phyloP scores from a whole-genome alignment of 2,329 filamentous ascomycete genomes.

The Penicillium sp. region DNA sequence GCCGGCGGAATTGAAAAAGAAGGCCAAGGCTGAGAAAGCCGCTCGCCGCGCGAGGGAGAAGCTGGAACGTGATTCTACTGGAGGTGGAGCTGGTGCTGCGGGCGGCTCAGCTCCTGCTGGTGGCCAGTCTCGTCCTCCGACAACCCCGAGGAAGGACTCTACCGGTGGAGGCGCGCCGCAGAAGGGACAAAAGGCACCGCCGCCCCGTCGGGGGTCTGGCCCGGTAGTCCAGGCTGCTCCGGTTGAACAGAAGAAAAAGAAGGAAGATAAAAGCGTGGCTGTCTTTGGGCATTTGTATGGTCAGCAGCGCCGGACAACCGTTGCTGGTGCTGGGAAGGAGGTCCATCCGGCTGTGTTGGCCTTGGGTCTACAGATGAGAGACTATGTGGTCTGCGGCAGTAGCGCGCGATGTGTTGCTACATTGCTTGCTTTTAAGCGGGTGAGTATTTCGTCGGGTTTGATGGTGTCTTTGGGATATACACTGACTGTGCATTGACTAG shows the following conservation, averaged over 20 bases:
- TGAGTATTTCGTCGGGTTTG: conserved; percentile 37
- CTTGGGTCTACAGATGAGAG: conserved; percentile 82
- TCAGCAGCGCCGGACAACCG: conserved; percentile 61
- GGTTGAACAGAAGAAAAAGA: conserved; percentile 47
- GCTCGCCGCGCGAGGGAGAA: conserved; percentile 71
- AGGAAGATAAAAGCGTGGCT: conserved; percentile 62
- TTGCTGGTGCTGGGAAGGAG: conserved; percentile 59
- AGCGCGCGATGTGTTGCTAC: conserved; percentile 83
- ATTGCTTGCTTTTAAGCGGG: conserved; percentile 81
- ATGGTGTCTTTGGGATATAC: neutral
- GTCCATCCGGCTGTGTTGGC: conserved; percentile 82
- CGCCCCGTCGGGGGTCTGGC: conserved; percentile 33
- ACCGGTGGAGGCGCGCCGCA: conserved; percentile 23
- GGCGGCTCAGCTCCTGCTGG: conserved; percentile 35
- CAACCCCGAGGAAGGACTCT: conserved; percentile 30
- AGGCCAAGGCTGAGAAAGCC: conserved; percentile 84
- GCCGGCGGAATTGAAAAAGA: conserved; percentile 74
- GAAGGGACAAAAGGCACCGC: conserved; percentile 28
- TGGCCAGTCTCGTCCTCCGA: conserved; percentile 22
- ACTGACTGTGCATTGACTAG: conserved; percentile 39
- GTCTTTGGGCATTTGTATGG: conserved; percentile 80
- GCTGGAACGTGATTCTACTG: conserved; percentile 45
- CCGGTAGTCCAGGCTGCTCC: conserved; percentile 30
- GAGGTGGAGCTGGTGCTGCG: conserved; percentile 39
- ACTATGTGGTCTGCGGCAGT: conserved; percentile 82